Evolutionary conservation across 73 alveolate species (phyloP), one percentile per base, ranked within the genome.

Genomic region (Tetrahymena borealis): DNA sequence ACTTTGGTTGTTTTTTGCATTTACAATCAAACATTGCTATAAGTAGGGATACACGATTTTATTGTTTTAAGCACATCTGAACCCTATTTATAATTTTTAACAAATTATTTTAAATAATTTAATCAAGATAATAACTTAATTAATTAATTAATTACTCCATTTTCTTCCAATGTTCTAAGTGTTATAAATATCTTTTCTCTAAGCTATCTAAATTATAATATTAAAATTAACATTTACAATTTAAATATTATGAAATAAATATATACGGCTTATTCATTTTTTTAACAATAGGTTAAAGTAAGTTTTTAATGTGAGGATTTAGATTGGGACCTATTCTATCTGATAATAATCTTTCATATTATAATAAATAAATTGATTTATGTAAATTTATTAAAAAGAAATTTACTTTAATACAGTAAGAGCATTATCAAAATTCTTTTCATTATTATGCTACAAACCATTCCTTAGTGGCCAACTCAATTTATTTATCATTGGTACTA

Each of bases 381-480:
- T n/a, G n/a, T n/a, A n/a, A n/a, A n/a, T n/a, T n/a, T n/a, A n/a
- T n/a, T n/a, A n/a, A n/a, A n/a, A n/a, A n/a, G n/a, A n/a, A 3
- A 13, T 79, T n/a, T 94, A 94, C 97, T 92, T 94, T 39, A 96
- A 90, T 16, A 95, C 96, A 28, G 92, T 97, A 32, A 95, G 43
- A 32, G 97, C 96, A 10, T 91, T 42, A 42, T 40, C 90, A 91
- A 95, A 92, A 4, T 94, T 92, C 39, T 96, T 96, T 18, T 90
- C 94, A 91, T 95, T 96, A 38, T 96, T 37, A 13, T 94, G 90
- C 92, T 94, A 78, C 39, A 96, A 94, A 4, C 97, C 96, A 24
- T 78, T 38, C 42, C 98, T 90, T 42, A 96, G 40, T 8, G 98
- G 98, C 98, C 97, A 95, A 15, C 94, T 95, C 7, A 96, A 92